Base-by-base conservation (phyloP, 129 eudicot species). In the Cynara cardunculus region DNA sequence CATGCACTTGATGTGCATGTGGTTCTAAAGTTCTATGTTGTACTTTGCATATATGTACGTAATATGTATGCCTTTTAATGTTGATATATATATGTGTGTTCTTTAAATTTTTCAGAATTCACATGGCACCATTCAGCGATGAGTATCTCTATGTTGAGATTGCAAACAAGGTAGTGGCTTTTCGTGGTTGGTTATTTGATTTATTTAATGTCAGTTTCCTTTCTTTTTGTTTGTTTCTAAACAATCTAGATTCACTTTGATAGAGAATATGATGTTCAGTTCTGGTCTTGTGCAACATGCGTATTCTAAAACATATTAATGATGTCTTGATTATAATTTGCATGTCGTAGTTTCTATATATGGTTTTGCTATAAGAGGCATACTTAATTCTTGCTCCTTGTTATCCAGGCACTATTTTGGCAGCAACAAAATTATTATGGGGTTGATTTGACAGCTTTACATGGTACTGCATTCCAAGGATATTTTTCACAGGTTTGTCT, bases 101-200 rank as follows among this genome's bases (percentile, higher is more conserved):
- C 16, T 31, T 84, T 82, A 64, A 49, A 74, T 77, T 31, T 75
- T 87, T 82, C 72, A 94, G 99, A 86, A 94, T 94, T 84, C 98
- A 94, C 75, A 90, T 94, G 99, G 99, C 99, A 22, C 99, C 99
- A 78, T 94, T 94, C 79, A 87, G 96, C 53, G 99, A 94, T 79
- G 97, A 94, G 72, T 89, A 87, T 86, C 82, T 94, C 18, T 94
- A 75, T 76, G 82, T 87, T 34, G 99, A 94, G 81, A 84, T 94
- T 62, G 99, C 99, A 64, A 94, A 90, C 82, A 94, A 94, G 99
- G 99, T 92, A 71, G 56, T 34, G 3, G 59, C n/a, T 5, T 37
- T 12, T 19, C n/a, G 3, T 74, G 31, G 25, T 75, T 31, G 2
- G 65, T 56, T 39, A 62, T 75, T 19, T 76, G 19, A 68, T 80